Evolutionary conservation across 352 stramenopile genomes (phyloP).

Genomic region (Globisporangium spiculum): DNA sequence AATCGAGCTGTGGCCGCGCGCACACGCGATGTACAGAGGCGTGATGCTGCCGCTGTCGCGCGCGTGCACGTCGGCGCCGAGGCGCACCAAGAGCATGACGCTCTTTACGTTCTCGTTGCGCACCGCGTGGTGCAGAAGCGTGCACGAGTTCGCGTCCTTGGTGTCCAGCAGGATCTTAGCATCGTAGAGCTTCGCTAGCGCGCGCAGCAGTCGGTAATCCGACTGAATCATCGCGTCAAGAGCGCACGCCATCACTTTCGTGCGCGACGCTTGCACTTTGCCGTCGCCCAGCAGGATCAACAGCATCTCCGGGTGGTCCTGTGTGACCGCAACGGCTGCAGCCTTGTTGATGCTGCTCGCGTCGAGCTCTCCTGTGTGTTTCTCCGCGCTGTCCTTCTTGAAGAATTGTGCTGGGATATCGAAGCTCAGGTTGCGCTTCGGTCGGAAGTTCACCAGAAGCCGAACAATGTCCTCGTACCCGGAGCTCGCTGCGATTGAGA

Average conservation of each 20-base stretch:
- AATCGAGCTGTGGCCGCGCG: constrained; percentile 58
- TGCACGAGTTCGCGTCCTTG: constrained; percentile 41
- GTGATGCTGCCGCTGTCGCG: constrained; percentile 63
- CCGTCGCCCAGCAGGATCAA: constrained; percentile 50
- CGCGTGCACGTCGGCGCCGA: constrained; percentile 64
- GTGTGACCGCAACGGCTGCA: constrained; percentile 41
- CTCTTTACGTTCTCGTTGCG: constrained; percentile 52
- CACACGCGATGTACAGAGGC: constrained; percentile 73
- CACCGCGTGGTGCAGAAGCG: constrained; percentile 62
- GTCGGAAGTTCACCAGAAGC: constrained; percentile 29
- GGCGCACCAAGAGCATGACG: constrained; percentile 52
- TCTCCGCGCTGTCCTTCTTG: constrained; percentile 17
- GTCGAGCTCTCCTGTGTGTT: constrained; percentile 31
- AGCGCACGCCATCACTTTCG: constrained; percentile 37
- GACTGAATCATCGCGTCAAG: constrained; percentile 44
- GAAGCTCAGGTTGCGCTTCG: constrained; percentile 19
- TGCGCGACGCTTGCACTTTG: constrained; percentile 26
- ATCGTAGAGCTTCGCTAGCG: constrained; percentile 47
- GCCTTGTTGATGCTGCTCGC: constrained; percentile 36
- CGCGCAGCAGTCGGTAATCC: constrained; percentile 55
- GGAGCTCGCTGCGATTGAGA: constrained; percentile 39
- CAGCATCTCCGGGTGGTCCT: constrained; percentile 43
- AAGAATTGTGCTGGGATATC: constrained; percentile 26
- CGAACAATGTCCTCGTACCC: constrained; percentile 43
- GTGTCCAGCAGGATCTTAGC: constrained; percentile 39